A percentile compares a stretch with the other conserved stretches of the same genome.
Evolutionary conservation across 805 yeast species (phyloP).

Genomic region (Ogataea methylovora): DNA sequence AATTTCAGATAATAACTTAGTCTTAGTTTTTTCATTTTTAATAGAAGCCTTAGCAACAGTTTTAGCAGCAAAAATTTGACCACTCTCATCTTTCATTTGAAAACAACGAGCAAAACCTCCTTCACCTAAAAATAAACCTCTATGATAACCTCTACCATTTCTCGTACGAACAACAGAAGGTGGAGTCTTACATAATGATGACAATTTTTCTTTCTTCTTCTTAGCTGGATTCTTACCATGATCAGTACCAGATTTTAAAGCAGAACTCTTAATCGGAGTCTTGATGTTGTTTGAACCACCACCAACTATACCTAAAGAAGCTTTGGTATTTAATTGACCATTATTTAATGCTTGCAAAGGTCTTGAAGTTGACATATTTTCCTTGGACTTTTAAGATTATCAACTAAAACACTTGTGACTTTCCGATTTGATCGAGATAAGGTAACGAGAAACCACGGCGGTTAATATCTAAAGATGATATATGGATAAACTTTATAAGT

Average conservation of each 20-base stretch:
- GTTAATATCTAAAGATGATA: no score
- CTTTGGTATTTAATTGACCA: constrained; percentile 42
- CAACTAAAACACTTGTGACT: no score
- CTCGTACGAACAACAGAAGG: constrained; percentile 88
- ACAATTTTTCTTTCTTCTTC: constrained; percentile 82
- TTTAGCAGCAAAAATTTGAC: constrained; percentile 88
- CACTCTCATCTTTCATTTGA: constrained; percentile 87
- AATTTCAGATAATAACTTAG: constrained; percentile 83
- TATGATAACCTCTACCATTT: constrained; percentile 79
- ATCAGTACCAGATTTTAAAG: constrained; percentile 20
- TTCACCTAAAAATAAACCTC: constrained; percentile 90
- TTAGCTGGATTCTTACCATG: constrained; percentile 25
- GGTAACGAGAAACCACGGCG: no score
- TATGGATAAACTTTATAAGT: no score
- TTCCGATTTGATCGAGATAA: no score
- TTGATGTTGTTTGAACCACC: constrained; percentile 8
- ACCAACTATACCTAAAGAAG: constrained; percentile 11
- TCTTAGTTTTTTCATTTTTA: constrained; percentile 81
- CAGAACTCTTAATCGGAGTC: constrained; percentile 33
- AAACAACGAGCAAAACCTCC: constrained; percentile 99
- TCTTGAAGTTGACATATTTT: constrained; percentile 24
- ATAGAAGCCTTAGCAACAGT: constrained; percentile 96
- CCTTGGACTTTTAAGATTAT: no score
- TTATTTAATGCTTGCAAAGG: constrained; percentile 49
- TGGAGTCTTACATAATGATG: constrained; percentile 92